A percentile compares a stretch with the other conserved stretches of the same genome.
phyloP scores from a whole-genome alignment of 164 flowering plant species.

The Buxus sempervirens region DNA sequence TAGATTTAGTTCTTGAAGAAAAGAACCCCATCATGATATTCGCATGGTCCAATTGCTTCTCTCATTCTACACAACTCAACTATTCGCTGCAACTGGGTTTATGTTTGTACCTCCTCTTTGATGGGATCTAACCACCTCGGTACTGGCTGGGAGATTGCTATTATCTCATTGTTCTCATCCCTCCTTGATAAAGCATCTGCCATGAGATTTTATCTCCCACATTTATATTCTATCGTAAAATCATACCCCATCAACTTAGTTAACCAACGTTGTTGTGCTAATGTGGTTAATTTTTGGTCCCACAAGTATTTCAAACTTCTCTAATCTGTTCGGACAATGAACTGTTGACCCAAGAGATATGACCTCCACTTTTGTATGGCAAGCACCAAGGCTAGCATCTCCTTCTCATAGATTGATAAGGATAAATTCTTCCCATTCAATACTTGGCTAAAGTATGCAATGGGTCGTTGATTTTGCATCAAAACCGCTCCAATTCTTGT shows the following conservation, averaged over 20 bases:
- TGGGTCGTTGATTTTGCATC: neutral
- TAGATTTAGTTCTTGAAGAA: neutral
- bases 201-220: neutral
- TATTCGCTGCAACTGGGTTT: no score
- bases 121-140: no score
- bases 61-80: no score
- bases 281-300: neutral
- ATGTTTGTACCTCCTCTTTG: no score
- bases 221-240: neutral
- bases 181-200: no score
- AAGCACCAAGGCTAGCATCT: neutral
- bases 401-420: constrained; percentile 8
- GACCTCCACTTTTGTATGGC: neutral
- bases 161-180: no score
- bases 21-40: neutral
- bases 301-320: neutral
- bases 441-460: neutral
- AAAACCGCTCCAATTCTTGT: neutral
- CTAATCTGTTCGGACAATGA: neutral
- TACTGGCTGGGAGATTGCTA: no score
- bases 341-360: neutral
- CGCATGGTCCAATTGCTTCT: no score
- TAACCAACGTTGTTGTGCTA: constrained; percentile 1
- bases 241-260: constrained; percentile 8
- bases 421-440: neutral